phyloP scores from a whole-genome alignment of 257 asterid genomes.

The Marsdenia floribunda region DNA sequence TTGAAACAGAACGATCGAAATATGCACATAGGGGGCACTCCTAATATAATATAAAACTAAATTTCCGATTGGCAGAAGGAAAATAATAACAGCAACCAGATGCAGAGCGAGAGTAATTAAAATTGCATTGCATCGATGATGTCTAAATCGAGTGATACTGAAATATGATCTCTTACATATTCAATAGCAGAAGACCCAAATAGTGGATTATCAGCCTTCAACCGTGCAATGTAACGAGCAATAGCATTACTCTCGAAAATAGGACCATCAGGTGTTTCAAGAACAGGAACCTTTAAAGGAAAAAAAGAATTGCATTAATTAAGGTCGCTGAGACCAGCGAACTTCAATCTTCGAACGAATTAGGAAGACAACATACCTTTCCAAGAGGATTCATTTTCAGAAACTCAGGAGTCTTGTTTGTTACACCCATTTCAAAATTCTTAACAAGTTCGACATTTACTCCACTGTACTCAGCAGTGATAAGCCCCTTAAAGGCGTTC shows the following conservation, averaged over 20 bases:
- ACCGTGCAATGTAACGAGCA: conserved; percentile 74
- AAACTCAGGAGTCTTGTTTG: conserved; percentile 76
- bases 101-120: no score
- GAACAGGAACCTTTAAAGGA: conserved; percentile 61
- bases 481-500: conserved; percentile 51
- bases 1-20: neutral
- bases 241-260: conserved; percentile 92
- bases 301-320: conserved; percentile 8
- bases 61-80: no score
- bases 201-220: conserved; percentile 42
- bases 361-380: conserved; percentile 37
- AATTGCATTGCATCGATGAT: neutral
- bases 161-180: conserved; percentile 42
- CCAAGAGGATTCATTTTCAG: conserved; percentile 88
- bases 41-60: no score
- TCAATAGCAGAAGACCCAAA: conserved; percentile 71
- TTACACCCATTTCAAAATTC: conserved; percentile 65
- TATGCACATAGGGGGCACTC: neutral
- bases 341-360: no score
- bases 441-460: conserved; percentile 51
- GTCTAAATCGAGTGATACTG: neutral
- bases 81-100: neutral
- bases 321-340: neutral
- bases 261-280: conserved; percentile 86
- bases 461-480: conserved; percentile 58